Evolutionary conservation across 2,329 filamentous ascomycete genomes (phyloP).

Genomic region (Hypoxylon sp.): DNA sequence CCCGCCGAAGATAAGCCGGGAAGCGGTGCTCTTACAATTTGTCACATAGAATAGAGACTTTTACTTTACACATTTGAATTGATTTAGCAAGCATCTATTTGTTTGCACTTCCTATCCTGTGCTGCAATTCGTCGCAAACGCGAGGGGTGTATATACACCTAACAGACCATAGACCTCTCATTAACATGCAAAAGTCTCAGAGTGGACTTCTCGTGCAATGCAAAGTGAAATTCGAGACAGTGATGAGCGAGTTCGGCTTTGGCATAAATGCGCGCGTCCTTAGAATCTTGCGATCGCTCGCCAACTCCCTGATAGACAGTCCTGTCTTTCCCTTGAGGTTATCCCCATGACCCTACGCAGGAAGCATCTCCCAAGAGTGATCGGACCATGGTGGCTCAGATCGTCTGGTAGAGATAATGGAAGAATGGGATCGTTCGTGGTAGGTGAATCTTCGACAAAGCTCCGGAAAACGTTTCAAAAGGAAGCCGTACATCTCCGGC

Average conservation of each 20-base stretch:
- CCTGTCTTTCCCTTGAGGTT: not conserved
- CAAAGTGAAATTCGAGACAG: slow-evolving; percentile 2
- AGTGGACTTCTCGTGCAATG: slow-evolving; percentile 7
- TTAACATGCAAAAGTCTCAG: slow-evolving; percentile 24
- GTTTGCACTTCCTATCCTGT: slow-evolving; percentile 36
- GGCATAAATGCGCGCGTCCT: not conserved
- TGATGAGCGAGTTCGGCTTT: not conserved
- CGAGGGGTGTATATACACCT: slow-evolving; percentile 34
- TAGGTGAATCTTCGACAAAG: slow-evolving; percentile 6
- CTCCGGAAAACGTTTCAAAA: slow-evolving; percentile 6
- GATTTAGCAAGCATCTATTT: slow-evolving; percentile 30
- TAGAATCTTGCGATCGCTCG: not conserved
- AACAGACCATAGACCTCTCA: slow-evolving; percentile 2
- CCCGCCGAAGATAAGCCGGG: slow-evolving; percentile 66
- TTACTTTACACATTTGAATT: slow-evolving; percentile 8
- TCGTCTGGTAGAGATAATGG: not conserved
- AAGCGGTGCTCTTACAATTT: not conserved
- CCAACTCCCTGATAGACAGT: not conserved
- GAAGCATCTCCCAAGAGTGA: not conserved
- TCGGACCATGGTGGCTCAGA: not conserved
- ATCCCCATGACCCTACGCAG: not conserved
- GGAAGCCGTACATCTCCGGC: slow-evolving; percentile 1
- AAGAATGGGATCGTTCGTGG: not conserved
- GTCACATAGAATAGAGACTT: not conserved
- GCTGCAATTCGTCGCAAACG: slow-evolving; percentile 23